phyloP scores from a whole-genome alignment of 768 basidiomycete genomes.

The Dictyophora rubrovolvata region DNA sequence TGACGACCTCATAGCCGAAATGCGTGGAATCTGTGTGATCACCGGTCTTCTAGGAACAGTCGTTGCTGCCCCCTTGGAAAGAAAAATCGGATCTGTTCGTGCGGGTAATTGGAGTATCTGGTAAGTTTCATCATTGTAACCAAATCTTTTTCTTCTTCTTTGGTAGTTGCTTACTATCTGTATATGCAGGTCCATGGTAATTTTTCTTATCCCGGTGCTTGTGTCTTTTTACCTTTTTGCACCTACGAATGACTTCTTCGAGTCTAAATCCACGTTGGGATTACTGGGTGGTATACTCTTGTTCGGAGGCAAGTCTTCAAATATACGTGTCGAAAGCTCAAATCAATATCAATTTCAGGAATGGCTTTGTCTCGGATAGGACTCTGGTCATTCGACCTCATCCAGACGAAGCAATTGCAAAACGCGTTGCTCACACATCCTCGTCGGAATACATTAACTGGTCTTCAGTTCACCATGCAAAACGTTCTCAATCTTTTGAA shows the following conservation, averaged over 20 bases:
- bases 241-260: background rate
- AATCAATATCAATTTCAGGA: slow-evolving; percentile 36
- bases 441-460: slow-evolving; percentile 31
- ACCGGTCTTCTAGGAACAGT: slow-evolving; percentile 39
- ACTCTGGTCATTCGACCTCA: slow-evolving; percentile 77
- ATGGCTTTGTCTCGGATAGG: slow-evolving; percentile 80
- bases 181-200: slow-evolving; percentile 28
- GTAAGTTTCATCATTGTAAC: slow-evolving; percentile 17
- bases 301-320: slow-evolving; percentile 27
- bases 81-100: slow-evolving; percentile 32
- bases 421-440: slow-evolving; percentile 33
- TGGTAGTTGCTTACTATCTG: background rate
- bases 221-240: slow-evolving; percentile 28
- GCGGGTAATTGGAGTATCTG: slow-evolving; percentile 44
- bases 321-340: background rate
- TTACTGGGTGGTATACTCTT: slow-evolving; percentile 28
- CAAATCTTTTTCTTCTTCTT: background rate
- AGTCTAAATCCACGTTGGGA: slow-evolving; percentile 12
- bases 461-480: slow-evolving; percentile 27
- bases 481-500: slow-evolving; percentile 15
- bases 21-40: slow-evolving; percentile 36
- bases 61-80: slow-evolving; percentile 31
- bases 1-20: slow-evolving; percentile 40
- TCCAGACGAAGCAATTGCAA: slow-evolving; percentile 40
- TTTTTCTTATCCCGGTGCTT: slow-evolving; percentile 36